Percentiles rank a stretch among this genome's conserved stretches.
Conservation (phyloP, 225 moss, liverwort and hornwort genomes). For the Pseudoscleropodium purum region DNA sequence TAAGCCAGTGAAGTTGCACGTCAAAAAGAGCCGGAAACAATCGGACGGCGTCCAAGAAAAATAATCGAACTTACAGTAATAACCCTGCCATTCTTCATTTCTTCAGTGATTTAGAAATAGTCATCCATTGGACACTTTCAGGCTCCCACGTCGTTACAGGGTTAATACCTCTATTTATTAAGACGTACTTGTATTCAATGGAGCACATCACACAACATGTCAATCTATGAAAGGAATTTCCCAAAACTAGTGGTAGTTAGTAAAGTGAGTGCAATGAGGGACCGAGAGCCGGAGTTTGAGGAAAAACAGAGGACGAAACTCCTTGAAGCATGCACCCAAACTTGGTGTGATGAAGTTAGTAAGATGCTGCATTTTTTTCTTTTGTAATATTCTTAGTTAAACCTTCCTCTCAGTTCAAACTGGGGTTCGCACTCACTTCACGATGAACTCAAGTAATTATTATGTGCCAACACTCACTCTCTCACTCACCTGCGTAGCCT, state of each 20-base stretch:
- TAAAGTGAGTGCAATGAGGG: too few species aligned
- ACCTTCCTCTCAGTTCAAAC: too few species aligned
- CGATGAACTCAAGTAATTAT: too few species aligned
- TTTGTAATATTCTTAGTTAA: too few species aligned
- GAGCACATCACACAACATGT: background rate
- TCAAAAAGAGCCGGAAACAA: background rate
- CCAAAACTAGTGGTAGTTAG: background rate
- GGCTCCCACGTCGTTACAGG: rapidly evolving
- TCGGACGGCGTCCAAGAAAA: background rate
- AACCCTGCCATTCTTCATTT: background rate
- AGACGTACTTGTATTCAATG: background rate
- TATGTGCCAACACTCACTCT: background rate
- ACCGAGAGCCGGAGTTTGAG: too few species aligned
- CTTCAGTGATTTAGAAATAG: background rate
- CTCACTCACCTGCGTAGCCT: slow-evolving; percentile 27
- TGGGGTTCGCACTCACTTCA: too few species aligned
- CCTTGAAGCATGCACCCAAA: too few species aligned
- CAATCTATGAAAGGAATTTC: background rate
- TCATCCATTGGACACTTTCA: background rate
- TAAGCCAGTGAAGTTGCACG: background rate
- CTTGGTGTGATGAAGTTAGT: too few species aligned
- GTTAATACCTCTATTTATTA: background rate
- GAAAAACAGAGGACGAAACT: too few species aligned
- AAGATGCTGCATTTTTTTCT: too few species aligned
- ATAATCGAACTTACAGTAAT: background rate